Percentiles rank a stretch among this genome's conserved stretches.
These are phyloP conservation scores for Penicillium canescens DNA, from an alignment of 495 filamentous ascomycete species.

Conservation along the genomic window DNA sequence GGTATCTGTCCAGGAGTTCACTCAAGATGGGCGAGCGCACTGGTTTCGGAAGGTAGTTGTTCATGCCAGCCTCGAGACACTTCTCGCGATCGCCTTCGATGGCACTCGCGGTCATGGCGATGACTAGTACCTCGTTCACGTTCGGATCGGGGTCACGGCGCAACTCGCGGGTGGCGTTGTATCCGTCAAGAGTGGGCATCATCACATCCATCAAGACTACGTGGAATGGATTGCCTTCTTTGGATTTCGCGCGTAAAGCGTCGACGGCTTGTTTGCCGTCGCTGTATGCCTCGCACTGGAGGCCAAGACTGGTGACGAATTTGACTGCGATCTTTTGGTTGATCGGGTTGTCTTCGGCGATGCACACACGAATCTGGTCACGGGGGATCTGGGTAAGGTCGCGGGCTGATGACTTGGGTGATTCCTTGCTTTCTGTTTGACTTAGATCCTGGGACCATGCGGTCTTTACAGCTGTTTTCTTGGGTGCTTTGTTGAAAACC, in stretches of 20 bases:
- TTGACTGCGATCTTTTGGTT: slow-evolving; percentile 90
- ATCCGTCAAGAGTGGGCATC: slow-evolving; percentile 94
- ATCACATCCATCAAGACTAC: slow-evolving; percentile 94
- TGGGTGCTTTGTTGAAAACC: slow-evolving; percentile 75
- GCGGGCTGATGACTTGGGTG: slow-evolving; percentile 36
- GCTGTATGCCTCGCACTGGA: slow-evolving; percentile 78
- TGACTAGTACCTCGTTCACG: slow-evolving; percentile 77
- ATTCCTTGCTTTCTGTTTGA: slow-evolving; percentile 25
- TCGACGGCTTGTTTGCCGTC: slow-evolving; percentile 87
- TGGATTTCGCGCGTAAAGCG: slow-evolving; percentile 69
- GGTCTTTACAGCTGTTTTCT: slow-evolving; percentile 54
- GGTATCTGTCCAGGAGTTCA: slow-evolving; percentile 72
- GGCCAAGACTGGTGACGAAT: slow-evolving; percentile 81
- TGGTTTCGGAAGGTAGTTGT: slow-evolving; percentile 92
- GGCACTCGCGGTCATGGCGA: slow-evolving; percentile 91
- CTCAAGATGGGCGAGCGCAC: slow-evolving; percentile 74
- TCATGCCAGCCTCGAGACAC: slow-evolving; percentile 91
- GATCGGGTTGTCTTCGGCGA: slow-evolving; percentile 90
- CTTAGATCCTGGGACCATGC: slow-evolving; percentile 54
- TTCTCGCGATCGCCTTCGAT: slow-evolving; percentile 92
- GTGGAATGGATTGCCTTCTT: slow-evolving; percentile 65
- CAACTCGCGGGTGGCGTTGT: slow-evolving; percentile 82
- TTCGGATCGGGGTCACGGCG: slow-evolving; percentile 70
- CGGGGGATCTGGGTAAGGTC: slow-evolving; percentile 72
- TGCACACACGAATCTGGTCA: slow-evolving; percentile 78